These are phyloP conservation scores for Marasmius fiardii DNA, from an alignment of 1,284 basidiomycete species.

Conservation along the genomic window DNA sequence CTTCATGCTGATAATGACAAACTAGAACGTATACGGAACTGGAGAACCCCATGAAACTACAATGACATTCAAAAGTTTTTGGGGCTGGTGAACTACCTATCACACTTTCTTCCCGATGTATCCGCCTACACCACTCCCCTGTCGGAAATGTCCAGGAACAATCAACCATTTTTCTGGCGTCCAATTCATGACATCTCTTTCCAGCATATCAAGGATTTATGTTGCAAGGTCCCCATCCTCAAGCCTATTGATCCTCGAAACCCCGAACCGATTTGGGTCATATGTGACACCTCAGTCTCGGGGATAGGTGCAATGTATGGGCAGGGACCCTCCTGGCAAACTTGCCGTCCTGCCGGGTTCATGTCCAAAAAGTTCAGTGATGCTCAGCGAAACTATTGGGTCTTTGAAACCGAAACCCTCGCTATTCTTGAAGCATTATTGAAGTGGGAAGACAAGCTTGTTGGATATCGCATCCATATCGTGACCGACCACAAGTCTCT, in stretches of 20 bases:
- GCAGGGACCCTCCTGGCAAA: conserved; percentile 32
- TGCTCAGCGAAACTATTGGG: conserved; percentile 31
- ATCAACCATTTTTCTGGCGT: no score
- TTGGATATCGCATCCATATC: no score
- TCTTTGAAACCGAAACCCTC: conserved; percentile 33
- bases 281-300: conserved; percentile 35
- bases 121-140: conserved; percentile 23
- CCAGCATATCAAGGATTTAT: conserved; percentile 12
- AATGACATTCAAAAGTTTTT: conserved; percentile 38
- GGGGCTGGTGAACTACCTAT: conserved; percentile 37
- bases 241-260: conserved; percentile 5
- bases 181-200: conserved; percentile 13
- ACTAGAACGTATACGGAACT: conserved; percentile 19
- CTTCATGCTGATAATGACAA: conserved; percentile 24
- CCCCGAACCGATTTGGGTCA: conserved; percentile 14
- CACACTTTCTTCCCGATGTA: conserved; percentile 34
- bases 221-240: conserved; percentile 10
- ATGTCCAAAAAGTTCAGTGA: no score
- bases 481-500: no score
- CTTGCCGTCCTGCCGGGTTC: no score
- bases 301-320: conserved; percentile 36
- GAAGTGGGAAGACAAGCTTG: conserved; percentile 37
- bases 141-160: conserved; percentile 13
- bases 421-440: conserved; percentile 32
- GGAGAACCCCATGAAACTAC: no score